Conservation (phyloP, 768 basidiomycete species). For the Russula griseocarnosa region DNA sequence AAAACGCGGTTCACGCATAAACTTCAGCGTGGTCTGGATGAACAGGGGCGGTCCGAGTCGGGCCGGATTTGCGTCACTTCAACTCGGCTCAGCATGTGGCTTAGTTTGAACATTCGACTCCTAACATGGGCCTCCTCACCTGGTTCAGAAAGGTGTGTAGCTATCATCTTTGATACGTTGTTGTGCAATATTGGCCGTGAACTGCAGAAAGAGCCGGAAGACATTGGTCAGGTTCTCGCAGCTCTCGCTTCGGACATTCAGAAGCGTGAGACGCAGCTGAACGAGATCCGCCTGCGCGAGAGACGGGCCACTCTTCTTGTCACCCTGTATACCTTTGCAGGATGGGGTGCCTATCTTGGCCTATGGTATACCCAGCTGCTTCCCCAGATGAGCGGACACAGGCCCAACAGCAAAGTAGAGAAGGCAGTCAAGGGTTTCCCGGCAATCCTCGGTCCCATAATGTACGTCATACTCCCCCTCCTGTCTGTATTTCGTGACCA, state of each 20-base stretch:
- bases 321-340: conserved; percentile 71
- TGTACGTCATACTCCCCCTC: conserved; percentile 49
- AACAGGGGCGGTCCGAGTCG: neutral
- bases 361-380: conserved; percentile 67
- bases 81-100: conserved; percentile 3
- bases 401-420: conserved; percentile 35
- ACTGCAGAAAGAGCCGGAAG: conserved; percentile 53
- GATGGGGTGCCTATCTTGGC: conserved; percentile 68
- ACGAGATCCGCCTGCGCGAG: conserved; percentile 83
- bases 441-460: conserved; percentile 68
- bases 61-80: neutral
- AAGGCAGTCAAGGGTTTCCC: conserved; percentile 50
- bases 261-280: conserved; percentile 66
- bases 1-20: neutral
- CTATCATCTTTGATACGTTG: neutral
- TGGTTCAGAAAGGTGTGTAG: conserved; percentile 31
- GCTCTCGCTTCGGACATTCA: conserved; percentile 63
- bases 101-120: neutral
- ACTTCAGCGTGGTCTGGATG: neutral
- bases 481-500: conserved; percentile 4
- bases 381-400: conserved; percentile 40
- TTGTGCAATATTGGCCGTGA: neutral
- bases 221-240: conserved; percentile 73
- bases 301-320: conserved; percentile 70
- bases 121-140: conserved; percentile 27